Base-by-base conservation (phyloP, 768 basidiomycete species). In the Boletus sensibilis region DNA sequence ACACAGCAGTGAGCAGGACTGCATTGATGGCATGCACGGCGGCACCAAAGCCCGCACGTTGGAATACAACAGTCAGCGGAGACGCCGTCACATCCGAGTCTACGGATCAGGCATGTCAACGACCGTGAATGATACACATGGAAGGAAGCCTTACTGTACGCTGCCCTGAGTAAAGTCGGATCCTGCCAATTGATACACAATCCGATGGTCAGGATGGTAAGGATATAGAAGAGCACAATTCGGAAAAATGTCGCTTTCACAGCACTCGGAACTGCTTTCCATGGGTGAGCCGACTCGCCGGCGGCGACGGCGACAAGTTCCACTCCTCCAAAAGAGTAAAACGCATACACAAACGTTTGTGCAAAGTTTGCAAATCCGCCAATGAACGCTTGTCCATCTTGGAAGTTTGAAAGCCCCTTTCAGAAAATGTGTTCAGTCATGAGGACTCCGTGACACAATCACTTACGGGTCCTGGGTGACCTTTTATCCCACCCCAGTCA, bases 261-360 rank as follows among this genome's bases (percentile, higher is more conserved):
- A 1, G 88, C 87, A 0, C 76, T 72, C 4, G 86, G 86, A 29
- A 88, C 80, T 1, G 83, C 71, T 66, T 83, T 82, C 70, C 84
- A 76, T 1, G 87, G 87, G 60, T 78, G 78, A 44, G 77, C 78
- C 7, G 83, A 83, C 72, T 89, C 88, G 34, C 86, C 85, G 11
- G 87, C 87, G n/a, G 87, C 87, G 33, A 90, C 69, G 3, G 85
- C 82, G 40, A 89, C 86, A 11, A 90, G 78, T 61, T 88, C 87
- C 31, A 87, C 82, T 18, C 86, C 84, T 18, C 81, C 83, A 67
- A 81, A 85, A 9, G 85, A 86, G 71, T 83, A 90, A 57, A 87
- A 87, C 13, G 86, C 86, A 34, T 79, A 88, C 37, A 87, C 84
- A 57, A 86, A 86, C 5, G 79, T 81, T 62, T 80, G 79, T 9